Evolutionary conservation across 2,329 filamentous ascomycete genomes (phyloP).

Genomic region (Davidsoniella neocaledoniae): DNA sequence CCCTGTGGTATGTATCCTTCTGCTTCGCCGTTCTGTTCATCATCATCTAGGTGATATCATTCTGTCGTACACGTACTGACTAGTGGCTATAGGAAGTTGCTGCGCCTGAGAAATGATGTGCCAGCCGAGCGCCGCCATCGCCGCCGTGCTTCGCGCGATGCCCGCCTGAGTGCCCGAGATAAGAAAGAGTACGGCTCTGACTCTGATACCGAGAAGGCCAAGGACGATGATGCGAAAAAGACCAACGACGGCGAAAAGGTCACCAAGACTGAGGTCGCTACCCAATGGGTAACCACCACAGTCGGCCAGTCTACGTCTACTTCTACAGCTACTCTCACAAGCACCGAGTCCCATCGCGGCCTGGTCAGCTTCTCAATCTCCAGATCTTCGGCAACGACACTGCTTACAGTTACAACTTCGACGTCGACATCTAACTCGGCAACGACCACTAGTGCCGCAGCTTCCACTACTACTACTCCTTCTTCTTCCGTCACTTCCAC

Average conservation of each 20-base stretch:
- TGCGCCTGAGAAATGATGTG: neutral
- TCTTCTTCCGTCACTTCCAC: neutral
- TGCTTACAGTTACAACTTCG: neutral
- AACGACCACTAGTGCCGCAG: neutral
- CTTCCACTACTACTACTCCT: slow-evolving; percentile 3
- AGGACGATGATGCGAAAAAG: neutral
- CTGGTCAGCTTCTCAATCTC: neutral
- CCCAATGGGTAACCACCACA: neutral
- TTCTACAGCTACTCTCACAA: neutral
- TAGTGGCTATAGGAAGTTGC: neutral
- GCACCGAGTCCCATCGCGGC: neutral
- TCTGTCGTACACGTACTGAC: neutral
- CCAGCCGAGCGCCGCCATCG: neutral
- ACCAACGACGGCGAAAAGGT: neutral
- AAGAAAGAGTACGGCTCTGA: slow-evolving; percentile 2
- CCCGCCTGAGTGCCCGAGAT: neutral
- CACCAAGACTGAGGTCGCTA: neutral
- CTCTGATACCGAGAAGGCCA: neutral
- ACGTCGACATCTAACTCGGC: neutral
- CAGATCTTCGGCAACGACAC: neutral
- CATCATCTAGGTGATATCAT: neutral
- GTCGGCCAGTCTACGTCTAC: neutral
- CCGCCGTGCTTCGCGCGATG: neutral
- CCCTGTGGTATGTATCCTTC: slow-evolving; percentile 3
- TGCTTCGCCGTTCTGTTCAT: neutral